Base-by-base conservation (phyloP, 805 yeast species). In the Wickerhamomyces rabaulensis region DNA sequence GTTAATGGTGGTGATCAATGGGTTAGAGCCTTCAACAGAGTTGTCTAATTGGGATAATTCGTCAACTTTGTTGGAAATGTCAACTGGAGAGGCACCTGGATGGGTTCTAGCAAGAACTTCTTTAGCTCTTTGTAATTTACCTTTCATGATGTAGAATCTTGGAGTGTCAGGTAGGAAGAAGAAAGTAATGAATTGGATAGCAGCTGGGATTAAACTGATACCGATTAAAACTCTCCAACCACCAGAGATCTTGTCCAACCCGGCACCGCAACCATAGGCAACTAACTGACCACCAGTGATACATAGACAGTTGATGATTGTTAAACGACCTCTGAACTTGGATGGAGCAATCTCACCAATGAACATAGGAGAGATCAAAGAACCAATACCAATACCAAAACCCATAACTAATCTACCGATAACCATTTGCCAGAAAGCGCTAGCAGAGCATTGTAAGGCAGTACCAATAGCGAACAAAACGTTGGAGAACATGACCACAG, bases 181-280 rank as follows among this genome's bases (percentile, higher is more conserved):
- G 63, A 94, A 91, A 42, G 88, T 75, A 19, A 73, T 70, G 64
- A 87, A 77, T 69, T 92, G 98, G 25, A 82, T 52, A 17, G 75
- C 82, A 7, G 96, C 87, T 13, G 98, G 98, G 25, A 92, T 78
- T 71, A 94, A 78, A 41, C 96, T 85, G 31, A 94, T 68, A 6
- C 97, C 98, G 29, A 94, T 97, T 25, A 89, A 75, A 38, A 89
- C 79, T 65, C 97, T 79, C 98, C 98, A 92, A 44, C 98, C 98
- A n/a, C n/a, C n/a, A n/a, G n/a, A n/a, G 58, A 87, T 83, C 48
- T 76, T 69, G 29, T 78, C 76, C 37, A 91, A 74, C 23, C 95
- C 97, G 56, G 95, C 94, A 68, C 96, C 96, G 60, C 88, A 83
- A 45, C 87, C 96, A 62, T 94, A 94, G 9, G 98, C 98, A 39